phyloP scores from a whole-genome alignment of 148 eudicot genomes.

The Cornus suecica region DNA sequence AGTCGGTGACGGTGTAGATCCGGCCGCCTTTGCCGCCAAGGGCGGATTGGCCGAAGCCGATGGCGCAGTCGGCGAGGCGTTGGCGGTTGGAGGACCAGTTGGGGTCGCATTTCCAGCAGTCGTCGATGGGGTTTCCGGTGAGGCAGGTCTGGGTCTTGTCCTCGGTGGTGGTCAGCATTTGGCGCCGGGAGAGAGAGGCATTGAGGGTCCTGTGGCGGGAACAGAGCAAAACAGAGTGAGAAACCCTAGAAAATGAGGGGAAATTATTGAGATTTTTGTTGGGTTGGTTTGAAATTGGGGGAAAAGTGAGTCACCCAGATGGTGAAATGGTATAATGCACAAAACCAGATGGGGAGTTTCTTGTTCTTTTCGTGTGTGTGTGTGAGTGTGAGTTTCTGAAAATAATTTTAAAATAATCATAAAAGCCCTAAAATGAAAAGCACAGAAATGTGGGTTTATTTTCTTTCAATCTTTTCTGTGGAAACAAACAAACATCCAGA shows the following conservation, averaged over 20 bases:
- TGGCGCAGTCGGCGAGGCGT: slow-evolving; percentile 51
- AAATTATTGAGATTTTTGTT: too few relatives aligned
- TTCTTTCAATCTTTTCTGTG: too few relatives aligned
- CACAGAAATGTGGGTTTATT: too few relatives aligned
- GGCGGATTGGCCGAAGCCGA: slow-evolving; percentile 52
- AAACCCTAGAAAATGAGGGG: not conserved
- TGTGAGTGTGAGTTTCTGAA: too few relatives aligned
- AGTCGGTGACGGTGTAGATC: slow-evolving; percentile 55
- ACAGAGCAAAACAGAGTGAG: not conserved
- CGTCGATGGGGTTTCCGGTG: slow-evolving; percentile 65
- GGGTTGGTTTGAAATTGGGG: too few relatives aligned
- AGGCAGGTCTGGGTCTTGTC: slow-evolving; percentile 22
- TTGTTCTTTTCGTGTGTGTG: too few relatives aligned
- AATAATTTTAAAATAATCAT: too few relatives aligned
- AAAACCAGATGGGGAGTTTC: not conserved
- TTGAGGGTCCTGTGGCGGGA: not conserved
- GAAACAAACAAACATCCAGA: too few relatives aligned
- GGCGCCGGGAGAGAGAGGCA: not conserved
- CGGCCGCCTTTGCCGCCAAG: slow-evolving; percentile 59
- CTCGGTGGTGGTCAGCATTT: not conserved
- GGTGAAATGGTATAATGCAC: not conserved
- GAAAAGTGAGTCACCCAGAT: not conserved
- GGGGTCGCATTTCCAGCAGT: slow-evolving; percentile 66
- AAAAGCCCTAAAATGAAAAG: too few relatives aligned
- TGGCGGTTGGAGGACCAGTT: slow-evolving; percentile 56